Conservation (phyloP, 2,329 filamentous ascomycete genomes). For the Periconia macrospinosa region DNA sequence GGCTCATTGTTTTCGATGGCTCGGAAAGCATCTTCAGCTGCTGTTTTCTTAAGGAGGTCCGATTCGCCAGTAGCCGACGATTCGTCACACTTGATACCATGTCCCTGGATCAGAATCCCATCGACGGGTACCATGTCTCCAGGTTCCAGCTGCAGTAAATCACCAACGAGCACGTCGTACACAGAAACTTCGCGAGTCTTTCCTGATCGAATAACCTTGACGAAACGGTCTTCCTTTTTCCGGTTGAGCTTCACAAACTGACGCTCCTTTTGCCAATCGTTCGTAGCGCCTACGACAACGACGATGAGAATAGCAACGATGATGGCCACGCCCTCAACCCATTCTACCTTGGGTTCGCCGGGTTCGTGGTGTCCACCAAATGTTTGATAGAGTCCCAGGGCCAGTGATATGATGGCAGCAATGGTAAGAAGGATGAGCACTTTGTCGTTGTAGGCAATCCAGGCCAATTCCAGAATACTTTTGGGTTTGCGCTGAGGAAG, state of each 20-base stretch:
- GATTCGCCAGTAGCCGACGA: constrained; percentile 78
- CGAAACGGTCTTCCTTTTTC: constrained; percentile 74
- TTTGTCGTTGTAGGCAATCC: constrained; percentile 84
- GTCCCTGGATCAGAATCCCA: constrained; percentile 69
- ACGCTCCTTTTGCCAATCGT: constrained; percentile 81
- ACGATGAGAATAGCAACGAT: constrained; percentile 76
- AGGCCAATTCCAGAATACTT: constrained; percentile 70
- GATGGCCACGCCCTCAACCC: constrained; percentile 82
- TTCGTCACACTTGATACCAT: constrained; percentile 72
- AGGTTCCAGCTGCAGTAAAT: constrained; percentile 72
- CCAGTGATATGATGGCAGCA: constrained; percentile 73
- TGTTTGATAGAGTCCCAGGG: constrained; percentile 74
- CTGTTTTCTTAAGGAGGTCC: constrained; percentile 68
- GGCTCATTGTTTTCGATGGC: constrained; percentile 64
- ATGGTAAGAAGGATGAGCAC: constrained; percentile 72
- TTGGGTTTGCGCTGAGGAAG: constrained; percentile 72
- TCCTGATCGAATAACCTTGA: constrained; percentile 78
- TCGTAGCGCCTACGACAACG: constrained; percentile 74
- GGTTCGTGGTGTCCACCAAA: constrained; percentile 60
- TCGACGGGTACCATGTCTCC: constrained; percentile 74
- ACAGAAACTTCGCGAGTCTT: constrained; percentile 69
- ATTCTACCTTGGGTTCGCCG: constrained; percentile 64
- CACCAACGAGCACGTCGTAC: constrained; percentile 72
- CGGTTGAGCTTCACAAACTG: constrained; percentile 80
- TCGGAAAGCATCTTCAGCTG: constrained; percentile 66